Evolutionary conservation across 2,329 filamentous ascomycete genomes (phyloP), one percentile per base, ranked within the genome.

Genomic region (Ophiocordyceps sinensis): DNA sequence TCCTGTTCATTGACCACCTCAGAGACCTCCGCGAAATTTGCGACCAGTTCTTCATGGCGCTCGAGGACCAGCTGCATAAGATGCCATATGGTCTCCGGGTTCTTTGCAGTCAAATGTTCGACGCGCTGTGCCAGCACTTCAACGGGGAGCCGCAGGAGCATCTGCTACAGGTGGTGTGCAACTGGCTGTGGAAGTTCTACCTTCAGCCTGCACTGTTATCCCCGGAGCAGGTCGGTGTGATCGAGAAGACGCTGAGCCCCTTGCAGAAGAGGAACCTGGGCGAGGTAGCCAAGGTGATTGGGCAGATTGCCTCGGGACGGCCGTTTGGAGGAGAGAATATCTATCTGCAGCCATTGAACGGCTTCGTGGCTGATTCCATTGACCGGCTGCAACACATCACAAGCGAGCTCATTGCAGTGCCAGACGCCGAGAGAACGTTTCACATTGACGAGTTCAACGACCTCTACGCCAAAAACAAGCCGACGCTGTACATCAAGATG

Each of bases 401-500:
- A 63, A 73, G 72, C 37, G 76, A 82, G 29, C 63, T 96, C 45
- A 85, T 98, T 49, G 77, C 82, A 12, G 84, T 96, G 12, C 79
- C 83, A 13, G 82, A 91, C 52, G 85, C 86, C 0, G 91, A 98
- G 61, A 73, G 77, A 40, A 91, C 91, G 21, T 98, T 96, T 56
- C 88, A 96, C 60, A 95, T 98, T 57, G 91, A 98, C 57, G 91
- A 96, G 59, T 98, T 91, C 74, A 96, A 95, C 57, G 91, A 98
- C 55, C 73, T 98, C 7, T 96, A 96, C 57, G 85, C 89, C 43
- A 88, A 93, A 59, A 91, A 87, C 48, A 94, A 94, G 62, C 91
- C 91, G 7, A 96, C 89, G 0, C 71, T 98, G n/a, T 98, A 96
- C 66, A 94, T 98, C 68, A 98, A 98, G 66, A 89, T 98, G 76